A percentile compares a stretch with the other conserved stretches of the same genome.
Conservation (phyloP, 2,329 filamentous ascomycete species). For the Volutella citrinella region DNA sequence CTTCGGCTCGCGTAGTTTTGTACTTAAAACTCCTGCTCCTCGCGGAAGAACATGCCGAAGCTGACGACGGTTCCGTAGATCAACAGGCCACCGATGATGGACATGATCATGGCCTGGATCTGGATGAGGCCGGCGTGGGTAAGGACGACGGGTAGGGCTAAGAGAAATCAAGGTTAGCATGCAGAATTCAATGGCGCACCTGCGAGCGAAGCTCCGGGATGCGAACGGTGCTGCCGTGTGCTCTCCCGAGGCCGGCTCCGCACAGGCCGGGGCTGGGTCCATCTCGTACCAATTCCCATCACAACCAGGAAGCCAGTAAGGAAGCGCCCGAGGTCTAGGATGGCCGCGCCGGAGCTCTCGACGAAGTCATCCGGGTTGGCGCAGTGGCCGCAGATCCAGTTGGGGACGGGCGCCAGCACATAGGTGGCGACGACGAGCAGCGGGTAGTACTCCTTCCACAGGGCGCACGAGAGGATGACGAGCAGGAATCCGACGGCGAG, state of each 20-base stretch:
- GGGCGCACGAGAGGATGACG: conserved; percentile 94
- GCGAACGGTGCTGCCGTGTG: too few relatives aligned
- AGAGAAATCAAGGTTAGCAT: conserved; percentile 12
- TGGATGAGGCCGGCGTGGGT: conserved; percentile 84
- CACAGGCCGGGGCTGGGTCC: too few relatives aligned
- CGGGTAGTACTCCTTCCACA: conserved; percentile 93
- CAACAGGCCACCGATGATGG: conserved; percentile 82
- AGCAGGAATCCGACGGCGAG: conserved; percentile 98
- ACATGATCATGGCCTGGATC: conserved; percentile 89
- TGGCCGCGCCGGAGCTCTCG: conserved; percentile 73
- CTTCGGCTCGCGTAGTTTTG: too few relatives aligned
- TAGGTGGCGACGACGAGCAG: conserved; percentile 96
- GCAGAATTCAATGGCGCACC: neutral
- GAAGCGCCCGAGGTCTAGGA: conserved; percentile 93
- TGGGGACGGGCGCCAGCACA: conserved; percentile 87
- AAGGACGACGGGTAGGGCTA: conserved; percentile 83
- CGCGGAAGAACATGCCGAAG: conserved; percentile 97
- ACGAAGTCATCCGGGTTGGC: conserved; percentile 95
- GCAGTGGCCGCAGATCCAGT: conserved; percentile 90
- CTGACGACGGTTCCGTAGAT: conserved; percentile 99
- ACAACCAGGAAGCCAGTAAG: conserved; percentile 92
- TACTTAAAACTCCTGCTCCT: conserved; percentile 87
- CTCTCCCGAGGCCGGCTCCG: too few relatives aligned
- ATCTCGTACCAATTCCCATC: conserved; percentile 86
- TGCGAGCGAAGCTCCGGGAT: neutral